Conservation (phyloP, 176 grass and related monocot species). For the Microstegium vimineum region DNA sequence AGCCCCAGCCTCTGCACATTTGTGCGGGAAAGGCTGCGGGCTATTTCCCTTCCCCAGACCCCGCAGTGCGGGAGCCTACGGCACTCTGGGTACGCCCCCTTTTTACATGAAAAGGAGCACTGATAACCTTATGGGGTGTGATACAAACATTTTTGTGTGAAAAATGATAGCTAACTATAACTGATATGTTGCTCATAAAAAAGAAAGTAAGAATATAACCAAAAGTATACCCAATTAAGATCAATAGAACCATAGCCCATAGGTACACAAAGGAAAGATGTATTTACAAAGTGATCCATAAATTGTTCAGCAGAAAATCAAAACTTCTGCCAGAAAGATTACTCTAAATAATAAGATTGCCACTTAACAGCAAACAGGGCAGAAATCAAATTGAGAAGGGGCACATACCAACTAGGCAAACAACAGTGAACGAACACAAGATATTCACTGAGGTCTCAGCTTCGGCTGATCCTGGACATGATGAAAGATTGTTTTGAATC, state of each 20-base stretch:
- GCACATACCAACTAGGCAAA: background rate
- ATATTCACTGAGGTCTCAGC: background rate
- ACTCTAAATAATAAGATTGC: background rate
- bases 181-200: background rate
- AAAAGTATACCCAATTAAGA: background rate
- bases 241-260: background rate
- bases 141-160: background rate
- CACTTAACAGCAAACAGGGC: background rate
- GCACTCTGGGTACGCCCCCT: too few species aligned
- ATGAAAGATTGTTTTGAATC: conserved; percentile 1
- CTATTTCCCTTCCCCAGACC: too few species aligned
- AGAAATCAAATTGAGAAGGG: conserved; percentile 27
- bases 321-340: background rate
- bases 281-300: background rate
- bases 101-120: background rate
- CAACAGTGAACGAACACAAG: background rate
- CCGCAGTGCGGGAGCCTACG: too few species aligned
- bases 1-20: too few species aligned
- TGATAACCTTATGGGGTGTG: background rate
- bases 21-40: too few species aligned
- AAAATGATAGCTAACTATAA: background rate
- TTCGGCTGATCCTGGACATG: background rate
- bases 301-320: background rate
- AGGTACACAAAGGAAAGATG: background rate
- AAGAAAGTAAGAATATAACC: background rate